Evolutionary conservation across 108 stramenopile genomes (phyloP).

Genomic region (Pseudonitzschia delicatissima): DNA sequence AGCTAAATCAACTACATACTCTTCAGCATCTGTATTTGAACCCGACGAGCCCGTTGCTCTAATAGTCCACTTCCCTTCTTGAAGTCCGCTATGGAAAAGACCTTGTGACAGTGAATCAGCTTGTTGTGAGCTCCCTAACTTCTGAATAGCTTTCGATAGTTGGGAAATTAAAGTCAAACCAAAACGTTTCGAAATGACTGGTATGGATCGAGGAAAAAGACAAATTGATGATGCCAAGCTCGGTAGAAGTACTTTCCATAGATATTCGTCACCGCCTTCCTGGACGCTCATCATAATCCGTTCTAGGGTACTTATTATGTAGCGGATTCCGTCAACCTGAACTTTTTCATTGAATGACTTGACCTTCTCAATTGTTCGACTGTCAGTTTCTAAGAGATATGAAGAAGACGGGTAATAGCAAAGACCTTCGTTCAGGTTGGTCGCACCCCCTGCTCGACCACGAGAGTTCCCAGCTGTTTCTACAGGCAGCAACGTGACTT

Average conservation of each 20-base stretch:
- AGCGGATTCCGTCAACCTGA: slow-evolving; percentile 52
- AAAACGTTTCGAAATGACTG: slow-evolving; percentile 60
- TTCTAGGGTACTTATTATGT: slow-evolving; percentile 35
- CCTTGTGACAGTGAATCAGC: not conserved
- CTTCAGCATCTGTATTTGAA: slow-evolving; percentile 42
- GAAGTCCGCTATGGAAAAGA: slow-evolving; percentile 32
- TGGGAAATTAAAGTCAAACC: slow-evolving; percentile 58
- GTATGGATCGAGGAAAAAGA: slow-evolving; percentile 67
- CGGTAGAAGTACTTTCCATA: slow-evolving; percentile 44
- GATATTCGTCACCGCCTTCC: slow-evolving; percentile 17
- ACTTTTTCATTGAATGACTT: slow-evolving; percentile 47
- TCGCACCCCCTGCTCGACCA: slow-evolving; percentile 17
- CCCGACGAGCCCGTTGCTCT: slow-evolving; percentile 46
- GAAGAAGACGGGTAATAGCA: slow-evolving; percentile 42
- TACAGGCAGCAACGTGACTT: slow-evolving; percentile 64
- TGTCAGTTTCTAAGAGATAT: slow-evolving; percentile 8
- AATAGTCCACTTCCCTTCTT: slow-evolving; percentile 68
- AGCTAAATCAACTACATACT: slow-evolving; percentile 55
- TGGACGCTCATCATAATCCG: slow-evolving; percentile 16
- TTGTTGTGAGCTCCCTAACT: slow-evolving; percentile 23
- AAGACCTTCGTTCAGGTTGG: slow-evolving; percentile 29
- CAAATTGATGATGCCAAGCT: slow-evolving; percentile 58
- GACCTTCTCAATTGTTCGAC: slow-evolving; percentile 23
- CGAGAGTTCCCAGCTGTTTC: slow-evolving; percentile 11
- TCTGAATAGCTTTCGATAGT: slow-evolving; percentile 45